Evolutionary conservation across 352 stramenopile species (phyloP), one percentile per base, ranked within the genome.

Genomic region (Paralagenidium karlingii): DNA sequence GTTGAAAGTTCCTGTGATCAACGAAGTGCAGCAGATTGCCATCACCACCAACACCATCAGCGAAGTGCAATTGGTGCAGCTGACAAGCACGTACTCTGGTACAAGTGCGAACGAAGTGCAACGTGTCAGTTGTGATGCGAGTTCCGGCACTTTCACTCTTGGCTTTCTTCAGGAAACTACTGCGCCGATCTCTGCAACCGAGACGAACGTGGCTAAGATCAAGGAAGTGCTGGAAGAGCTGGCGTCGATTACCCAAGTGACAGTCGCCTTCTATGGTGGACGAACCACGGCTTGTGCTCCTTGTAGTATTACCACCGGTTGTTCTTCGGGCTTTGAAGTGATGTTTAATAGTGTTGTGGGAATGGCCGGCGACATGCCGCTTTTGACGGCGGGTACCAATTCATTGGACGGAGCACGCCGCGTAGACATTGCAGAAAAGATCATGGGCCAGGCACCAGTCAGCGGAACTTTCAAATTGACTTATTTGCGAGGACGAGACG

Each of bases 121-220:
- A 58, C 53, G 68, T 19, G 69, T 98, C 27, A 69, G 58, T 5
- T 98, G 94, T 45, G 93, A 98, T 51, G 89, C 86, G 8, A 85
- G 68, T 30, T 40, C 46, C 0, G 69, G 39, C 3, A 60, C 43
- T 0, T 98, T 98, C 53, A 63, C 64, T 0, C 48, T 94, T 3
- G 61, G 36, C 2, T 96, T 96, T 22, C 30, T 70, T n/a, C 87
- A 82, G 3, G 69, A 92, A 34, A 96, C 70, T 12, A 97, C 89
- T 5, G 68, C 71, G 7, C 78, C 74, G 10, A 97, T 98, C 51
- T 41, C 51, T 16, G 60, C 62, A 28, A 84, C 63, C 11, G 69
- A 97, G 56, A 82, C 80, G 6, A 64, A 53, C 29, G 52, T 45
- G 0, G 46, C 68, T 3, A 65, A 60, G 0, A 85, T 98, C 34